phyloP scores from a whole-genome alignment of 1,284 basidiomycete species.

The Cutaneotrichosporon dermatis region DNA sequence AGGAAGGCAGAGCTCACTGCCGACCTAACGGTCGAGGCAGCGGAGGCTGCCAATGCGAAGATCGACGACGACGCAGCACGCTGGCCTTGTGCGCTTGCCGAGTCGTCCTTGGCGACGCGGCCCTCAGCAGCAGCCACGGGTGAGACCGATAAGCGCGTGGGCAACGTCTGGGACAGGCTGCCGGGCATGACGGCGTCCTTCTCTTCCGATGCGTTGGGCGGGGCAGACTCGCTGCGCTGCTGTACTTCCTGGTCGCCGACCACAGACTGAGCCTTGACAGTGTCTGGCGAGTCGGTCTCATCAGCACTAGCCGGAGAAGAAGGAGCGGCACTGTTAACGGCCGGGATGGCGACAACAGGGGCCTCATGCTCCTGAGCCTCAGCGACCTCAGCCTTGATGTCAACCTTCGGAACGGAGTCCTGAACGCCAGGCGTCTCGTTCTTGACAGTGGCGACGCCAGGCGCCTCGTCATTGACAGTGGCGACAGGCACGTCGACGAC shows the following conservation, averaged over 20 bases:
- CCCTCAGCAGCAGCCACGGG: background rate
- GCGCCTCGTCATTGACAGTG: background rate
- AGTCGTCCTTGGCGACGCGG: background rate
- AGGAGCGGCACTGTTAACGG: background rate
- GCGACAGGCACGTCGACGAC: background rate
- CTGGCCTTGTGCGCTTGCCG: too few species aligned
- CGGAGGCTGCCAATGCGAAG: background rate
- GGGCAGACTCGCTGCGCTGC: background rate
- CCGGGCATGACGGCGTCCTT: background rate
- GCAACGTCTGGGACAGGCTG: background rate
- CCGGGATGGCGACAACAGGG: background rate
- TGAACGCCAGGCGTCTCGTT: background rate
- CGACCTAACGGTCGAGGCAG: constrained; percentile 2
- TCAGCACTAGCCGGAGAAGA: background rate
- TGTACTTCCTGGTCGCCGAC: background rate
- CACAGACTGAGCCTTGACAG: too few species aligned
- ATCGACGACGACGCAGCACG: background rate
- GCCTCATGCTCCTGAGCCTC: background rate
- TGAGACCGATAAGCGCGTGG: too few species aligned
- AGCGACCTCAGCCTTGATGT: background rate
- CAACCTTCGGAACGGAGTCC: background rate
- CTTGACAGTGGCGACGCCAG: too few species aligned
- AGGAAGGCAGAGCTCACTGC: constrained; percentile 6
- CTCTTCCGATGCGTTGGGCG: background rate
- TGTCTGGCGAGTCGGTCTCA: background rate